These are phyloP conservation scores for Rachicladosporium sp. DNA, from an alignment of 2,329 filamentous ascomycete genomes.

Conservation along the genomic window DNA sequence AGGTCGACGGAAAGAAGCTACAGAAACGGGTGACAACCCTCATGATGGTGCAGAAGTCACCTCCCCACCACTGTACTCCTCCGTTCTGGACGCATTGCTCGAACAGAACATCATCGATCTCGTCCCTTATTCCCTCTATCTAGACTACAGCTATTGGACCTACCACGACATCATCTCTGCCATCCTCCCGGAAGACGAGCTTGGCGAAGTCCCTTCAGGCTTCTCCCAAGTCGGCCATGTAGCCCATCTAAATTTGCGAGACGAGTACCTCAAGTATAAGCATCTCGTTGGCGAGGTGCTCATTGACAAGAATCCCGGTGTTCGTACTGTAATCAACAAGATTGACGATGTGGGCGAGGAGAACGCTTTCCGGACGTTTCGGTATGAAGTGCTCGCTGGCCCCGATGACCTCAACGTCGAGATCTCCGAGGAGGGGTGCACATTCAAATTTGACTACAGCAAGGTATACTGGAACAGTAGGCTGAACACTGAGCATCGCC, in stretches of 20 bases:
- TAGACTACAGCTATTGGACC: constrained; percentile 79
- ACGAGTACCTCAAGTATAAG: constrained; percentile 75
- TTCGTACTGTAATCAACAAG: constrained; percentile 93
- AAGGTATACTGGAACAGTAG: constrained; percentile 98
- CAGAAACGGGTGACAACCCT: constrained; percentile 18
- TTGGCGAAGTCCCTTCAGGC: constrained; percentile 70
- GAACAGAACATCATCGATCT: constrained; percentile 56
- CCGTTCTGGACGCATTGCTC: constrained; percentile 55
- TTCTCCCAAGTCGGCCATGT: constrained; percentile 87
- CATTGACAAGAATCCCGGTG: constrained; percentile 72
- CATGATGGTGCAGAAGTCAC: constrained; percentile 19
- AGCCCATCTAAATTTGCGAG: constrained; percentile 81
- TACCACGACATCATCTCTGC: constrained; percentile 75
- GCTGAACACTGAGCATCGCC: constrained; percentile 76
- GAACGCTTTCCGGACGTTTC: constrained; percentile 81
- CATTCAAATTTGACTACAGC: constrained; percentile 86
- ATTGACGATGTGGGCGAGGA: constrained; percentile 74
- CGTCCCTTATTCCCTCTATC: constrained; percentile 59
- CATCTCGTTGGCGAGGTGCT: constrained; percentile 73
- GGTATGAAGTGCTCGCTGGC: constrained; percentile 79
- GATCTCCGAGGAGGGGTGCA: constrained; percentile 67
- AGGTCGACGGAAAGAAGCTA: constrained; percentile 25
- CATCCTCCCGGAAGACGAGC: constrained; percentile 66
- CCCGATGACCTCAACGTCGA: constrained; percentile 73
- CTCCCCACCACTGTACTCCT: constrained; percentile 56